A percentile compares a stretch with the other conserved stretches of the same genome.
Conservation (phyloP, 169 alveolate species). For the Cryptosporidium canis region DNA sequence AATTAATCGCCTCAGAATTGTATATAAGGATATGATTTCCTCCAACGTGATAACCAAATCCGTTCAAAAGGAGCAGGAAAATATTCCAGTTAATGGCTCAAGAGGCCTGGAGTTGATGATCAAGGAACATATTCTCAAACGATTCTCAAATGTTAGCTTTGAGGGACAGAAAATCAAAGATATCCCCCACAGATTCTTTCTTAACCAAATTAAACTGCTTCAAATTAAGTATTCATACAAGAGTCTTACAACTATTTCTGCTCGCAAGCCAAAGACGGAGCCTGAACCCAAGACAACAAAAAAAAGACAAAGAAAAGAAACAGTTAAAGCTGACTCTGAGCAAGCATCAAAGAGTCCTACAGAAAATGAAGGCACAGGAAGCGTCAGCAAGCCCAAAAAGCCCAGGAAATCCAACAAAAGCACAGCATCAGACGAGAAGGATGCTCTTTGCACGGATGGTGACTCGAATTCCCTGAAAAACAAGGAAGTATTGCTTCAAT, state of each 20-base stretch:
- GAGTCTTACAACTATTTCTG: conserved; percentile 31
- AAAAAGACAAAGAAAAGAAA: conserved; percentile 39
- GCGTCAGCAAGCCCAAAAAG: neutral
- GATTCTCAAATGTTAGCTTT: conserved; percentile 4
- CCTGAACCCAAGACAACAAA: conserved; percentile 12
- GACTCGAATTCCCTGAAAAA: neutral
- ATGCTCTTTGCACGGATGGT: neutral
- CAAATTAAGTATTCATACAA: conserved; percentile 50
- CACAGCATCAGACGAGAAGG: neutral
- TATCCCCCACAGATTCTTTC: conserved; percentile 67
- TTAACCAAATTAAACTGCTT: conserved; percentile 48
- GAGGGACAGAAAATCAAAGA: conserved; percentile 64
- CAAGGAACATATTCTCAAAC: conserved; percentile 27
- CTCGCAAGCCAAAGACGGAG: conserved; percentile 19
- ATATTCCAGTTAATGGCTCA: conserved; percentile 55
- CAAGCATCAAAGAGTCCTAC: neutral
- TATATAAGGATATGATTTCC: conserved; percentile 49
- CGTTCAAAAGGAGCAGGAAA: conserved; percentile 54
- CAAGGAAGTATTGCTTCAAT: neutral
- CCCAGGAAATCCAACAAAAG: neutral
- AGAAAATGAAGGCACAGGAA: neutral
- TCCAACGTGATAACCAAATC: conserved; percentile 46
- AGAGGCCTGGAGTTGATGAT: conserved; percentile 63
- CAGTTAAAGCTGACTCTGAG: neutral
- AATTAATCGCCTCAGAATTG: conserved; percentile 54